Percentiles rank a stretch among this genome's conserved stretches.
Conservation (phyloP, 2,329 filamentous ascomycete genomes). For the Aspergillus transmontanensis region DNA sequence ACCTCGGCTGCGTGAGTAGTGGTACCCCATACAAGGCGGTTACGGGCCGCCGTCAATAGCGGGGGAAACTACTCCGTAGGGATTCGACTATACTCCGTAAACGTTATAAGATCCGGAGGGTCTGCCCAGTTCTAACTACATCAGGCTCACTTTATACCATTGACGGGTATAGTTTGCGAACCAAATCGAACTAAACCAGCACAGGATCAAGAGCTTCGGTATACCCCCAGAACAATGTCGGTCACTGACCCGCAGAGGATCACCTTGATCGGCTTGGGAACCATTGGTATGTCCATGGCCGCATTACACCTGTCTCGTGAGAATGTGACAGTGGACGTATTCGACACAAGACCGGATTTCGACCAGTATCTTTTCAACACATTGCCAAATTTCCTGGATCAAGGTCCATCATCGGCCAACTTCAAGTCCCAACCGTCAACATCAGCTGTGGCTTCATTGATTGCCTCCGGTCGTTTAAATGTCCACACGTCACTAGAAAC, state of each 20-base stretch:
- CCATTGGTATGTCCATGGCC: slow-evolving; percentile 60
- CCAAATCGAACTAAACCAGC: background rate
- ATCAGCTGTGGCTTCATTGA: slow-evolving; percentile 11
- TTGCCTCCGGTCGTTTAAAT: slow-evolving; percentile 20
- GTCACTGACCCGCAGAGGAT: slow-evolving; percentile 25
- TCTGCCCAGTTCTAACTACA: background rate
- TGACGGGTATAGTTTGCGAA: background rate
- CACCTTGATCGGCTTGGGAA: slow-evolving; percentile 45
- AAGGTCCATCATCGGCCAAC: background rate
- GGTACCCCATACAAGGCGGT: background rate
- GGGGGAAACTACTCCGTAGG: background rate
- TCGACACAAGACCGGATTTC: slow-evolving; percentile 55
- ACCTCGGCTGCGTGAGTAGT: background rate
- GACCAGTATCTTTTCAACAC: slow-evolving; percentile 45
- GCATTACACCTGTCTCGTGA: slow-evolving; percentile 36
- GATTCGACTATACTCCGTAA: background rate
- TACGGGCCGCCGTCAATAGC: background rate
- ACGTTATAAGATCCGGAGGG: background rate
- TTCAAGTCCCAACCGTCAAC: background rate
- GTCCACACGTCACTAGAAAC: slow-evolving; percentile 20
- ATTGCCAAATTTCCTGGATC: slow-evolving; percentile 16
- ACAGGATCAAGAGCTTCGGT: background rate
- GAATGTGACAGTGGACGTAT: slow-evolving; percentile 45
- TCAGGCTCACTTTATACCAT: background rate
- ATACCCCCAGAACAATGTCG: slow-evolving; percentile 12